Evolutionary conservation across 2,329 filamentous ascomycete genomes (phyloP).

Genomic region (Stagonosporopsis rhizophila): DNA sequence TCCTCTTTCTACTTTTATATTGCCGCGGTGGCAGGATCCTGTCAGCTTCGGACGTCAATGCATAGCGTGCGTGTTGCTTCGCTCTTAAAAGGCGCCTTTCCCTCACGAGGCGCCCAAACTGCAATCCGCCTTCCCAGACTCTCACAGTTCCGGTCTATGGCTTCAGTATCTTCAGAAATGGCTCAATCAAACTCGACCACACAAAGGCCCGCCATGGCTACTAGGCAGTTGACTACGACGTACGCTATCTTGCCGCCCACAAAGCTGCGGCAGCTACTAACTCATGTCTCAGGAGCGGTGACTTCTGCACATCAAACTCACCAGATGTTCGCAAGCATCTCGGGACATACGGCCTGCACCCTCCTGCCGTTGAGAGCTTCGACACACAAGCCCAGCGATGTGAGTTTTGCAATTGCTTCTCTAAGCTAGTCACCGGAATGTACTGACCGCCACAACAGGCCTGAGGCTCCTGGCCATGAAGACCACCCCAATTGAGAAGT

Average conservation of each 20-base stretch:
- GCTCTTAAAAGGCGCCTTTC: slow-evolving; percentile 44
- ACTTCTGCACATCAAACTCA: slow-evolving; percentile 59
- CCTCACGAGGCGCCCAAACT: slow-evolving; percentile 29
- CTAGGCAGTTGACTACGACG: slow-evolving; percentile 50
- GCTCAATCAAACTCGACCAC: slow-evolving; percentile 42
- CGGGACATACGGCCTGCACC: slow-evolving; percentile 60
- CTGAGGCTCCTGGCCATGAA: slow-evolving; percentile 77
- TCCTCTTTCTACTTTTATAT: slow-evolving; percentile 40
- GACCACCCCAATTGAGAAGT: slow-evolving; percentile 77
- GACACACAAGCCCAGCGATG: slow-evolving; percentile 60
- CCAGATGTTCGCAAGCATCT: slow-evolving; percentile 59
- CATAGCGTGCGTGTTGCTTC: slow-evolving; percentile 37
- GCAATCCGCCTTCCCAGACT: slow-evolving; percentile 26
- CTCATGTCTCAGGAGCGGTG: slow-evolving; percentile 46
- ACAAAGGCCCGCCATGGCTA: slow-evolving; percentile 43
- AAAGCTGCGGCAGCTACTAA: slow-evolving; percentile 21
- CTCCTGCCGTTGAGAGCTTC: slow-evolving; percentile 59
- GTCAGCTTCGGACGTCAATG: slow-evolving; percentile 43
- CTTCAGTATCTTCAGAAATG: slow-evolving; percentile 46
- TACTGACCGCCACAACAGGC: slow-evolving; percentile 60
- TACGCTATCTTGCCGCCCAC: slow-evolving; percentile 24
- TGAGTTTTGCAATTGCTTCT: slow-evolving; percentile 34
- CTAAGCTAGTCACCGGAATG: not conserved
- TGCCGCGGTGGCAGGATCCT: slow-evolving; percentile 38
- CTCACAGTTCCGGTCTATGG: slow-evolving; percentile 37